Percentiles rank a stretch among this genome's conserved stretches.
Evolutionary conservation across 495 filamentous ascomycete species (phyloP).

Genomic region (Hypoxylon cercidicola): DNA sequence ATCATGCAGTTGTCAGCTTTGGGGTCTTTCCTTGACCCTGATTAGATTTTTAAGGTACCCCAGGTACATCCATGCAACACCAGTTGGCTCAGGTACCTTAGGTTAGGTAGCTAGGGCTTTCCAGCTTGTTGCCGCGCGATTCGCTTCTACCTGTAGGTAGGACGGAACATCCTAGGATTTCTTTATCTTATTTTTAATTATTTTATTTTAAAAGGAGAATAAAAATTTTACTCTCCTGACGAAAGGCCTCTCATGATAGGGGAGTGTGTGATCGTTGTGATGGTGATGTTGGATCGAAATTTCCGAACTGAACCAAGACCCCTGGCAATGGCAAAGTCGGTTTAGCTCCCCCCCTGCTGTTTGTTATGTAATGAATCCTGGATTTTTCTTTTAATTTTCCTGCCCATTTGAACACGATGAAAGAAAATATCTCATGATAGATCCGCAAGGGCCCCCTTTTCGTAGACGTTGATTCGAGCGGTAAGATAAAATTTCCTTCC

Average conservation of each 20-base stretch:
- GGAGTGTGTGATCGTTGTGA: background rate
- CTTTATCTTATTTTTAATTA: background rate
- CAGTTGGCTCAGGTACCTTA: too few species aligned
- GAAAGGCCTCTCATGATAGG: background rate
- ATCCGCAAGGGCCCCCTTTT: slow-evolving; percentile 7
- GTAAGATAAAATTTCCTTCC: slow-evolving; percentile 16
- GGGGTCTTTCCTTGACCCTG: slow-evolving; percentile 33
- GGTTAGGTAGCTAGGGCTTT: slow-evolving; percentile 22
- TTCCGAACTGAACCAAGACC: slow-evolving; percentile 18
- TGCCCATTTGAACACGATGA: slow-evolving; percentile 20
- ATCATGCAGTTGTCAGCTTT: slow-evolving; percentile 46
- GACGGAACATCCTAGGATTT: slow-evolving; percentile 26
- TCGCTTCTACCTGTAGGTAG: slow-evolving; percentile 20
- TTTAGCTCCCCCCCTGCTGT: slow-evolving; percentile 14
- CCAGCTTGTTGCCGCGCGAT: slow-evolving; percentile 36
- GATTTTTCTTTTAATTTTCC: slow-evolving; percentile 7
- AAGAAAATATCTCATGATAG: slow-evolving; percentile 16
- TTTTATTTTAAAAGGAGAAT: too few species aligned
- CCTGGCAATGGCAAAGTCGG: slow-evolving; percentile 8
- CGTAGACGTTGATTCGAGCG: slow-evolving; percentile 10
- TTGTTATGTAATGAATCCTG: slow-evolving; percentile 29
- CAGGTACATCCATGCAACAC: slow-evolving; percentile 41
- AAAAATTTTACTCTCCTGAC: background rate
- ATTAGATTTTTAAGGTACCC: slow-evolving; percentile 39
- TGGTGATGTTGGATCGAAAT: slow-evolving; percentile 27